Evolutionary conservation across 495 filamentous ascomycete genomes (phyloP).

Genomic region (Glarea lozoyensis): DNA sequence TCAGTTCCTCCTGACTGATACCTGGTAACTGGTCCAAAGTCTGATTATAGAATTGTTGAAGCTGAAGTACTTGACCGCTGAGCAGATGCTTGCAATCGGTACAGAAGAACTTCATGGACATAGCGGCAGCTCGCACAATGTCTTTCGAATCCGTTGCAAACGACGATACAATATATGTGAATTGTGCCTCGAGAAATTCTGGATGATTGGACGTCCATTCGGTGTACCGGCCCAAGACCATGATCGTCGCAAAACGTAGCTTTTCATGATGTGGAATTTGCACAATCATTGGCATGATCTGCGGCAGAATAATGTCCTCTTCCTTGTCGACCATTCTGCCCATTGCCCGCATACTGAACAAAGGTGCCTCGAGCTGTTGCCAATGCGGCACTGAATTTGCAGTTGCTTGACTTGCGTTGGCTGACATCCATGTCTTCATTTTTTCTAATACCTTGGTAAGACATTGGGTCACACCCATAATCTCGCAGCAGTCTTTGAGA

Average conservation of each 20-base stretch:
- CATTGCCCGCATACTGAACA: conserved; percentile 95
- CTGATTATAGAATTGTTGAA: conserved; percentile 86
- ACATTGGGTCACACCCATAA: conserved; percentile 86
- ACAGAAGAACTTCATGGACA: conserved; percentile 95
- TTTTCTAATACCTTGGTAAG: conserved; percentile 74
- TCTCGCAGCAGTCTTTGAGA: conserved; percentile 92
- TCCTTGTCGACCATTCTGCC: conserved; percentile 90
- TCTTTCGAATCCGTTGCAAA: conserved; percentile 82
- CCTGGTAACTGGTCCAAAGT: conserved; percentile 77
- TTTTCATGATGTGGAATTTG: conserved; percentile 96
- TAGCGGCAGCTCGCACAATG: conserved; percentile 80
- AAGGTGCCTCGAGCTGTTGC: conserved; percentile 90
- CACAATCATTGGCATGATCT: conserved; percentile 84
- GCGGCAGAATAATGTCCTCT: conserved; percentile 74
- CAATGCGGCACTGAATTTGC: conserved; percentile 80
- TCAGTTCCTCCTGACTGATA: conserved; percentile 87
- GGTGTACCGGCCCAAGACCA: conserved; percentile 92
- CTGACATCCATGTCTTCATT: conserved; percentile 80
- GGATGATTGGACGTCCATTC: conserved; percentile 96
- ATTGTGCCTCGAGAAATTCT: conserved; percentile 80
- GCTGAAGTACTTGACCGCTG: conserved; percentile 64
- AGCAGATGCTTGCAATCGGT: conserved; percentile 85
- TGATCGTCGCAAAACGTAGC: conserved; percentile 90
- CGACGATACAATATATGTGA: conserved; percentile 86
- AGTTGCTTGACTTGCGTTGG: conserved; percentile 66